Evolutionary conservation across 106 monocot genomes (phyloP).

Genomic region (Dendrobium catenatum): DNA sequence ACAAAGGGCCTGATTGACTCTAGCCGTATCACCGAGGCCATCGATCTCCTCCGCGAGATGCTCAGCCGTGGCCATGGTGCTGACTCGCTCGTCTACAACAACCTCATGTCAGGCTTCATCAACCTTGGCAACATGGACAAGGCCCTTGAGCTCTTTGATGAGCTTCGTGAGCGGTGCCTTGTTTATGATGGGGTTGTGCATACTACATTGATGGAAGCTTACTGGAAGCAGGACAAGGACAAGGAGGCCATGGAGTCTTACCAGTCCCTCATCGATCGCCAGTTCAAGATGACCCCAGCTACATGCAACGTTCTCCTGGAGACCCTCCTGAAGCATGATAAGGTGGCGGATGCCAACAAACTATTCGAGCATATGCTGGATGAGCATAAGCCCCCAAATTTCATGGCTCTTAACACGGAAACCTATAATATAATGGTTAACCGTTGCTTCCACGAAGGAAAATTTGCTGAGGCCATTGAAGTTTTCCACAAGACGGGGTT

Average conservation of each 20-base stretch:
- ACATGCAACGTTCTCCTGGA: constrained; percentile 72
- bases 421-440: constrained; percentile 96
- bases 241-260: constrained; percentile 96
- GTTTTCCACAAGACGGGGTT: constrained; percentile 60
- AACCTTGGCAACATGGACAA: constrained; percentile 66
- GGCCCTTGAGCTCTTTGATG: constrained; percentile 78
- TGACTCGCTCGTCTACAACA: constrained; percentile 91
- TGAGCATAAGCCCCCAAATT: constrained; percentile 55
- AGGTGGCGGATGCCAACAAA: constrained; percentile 51
- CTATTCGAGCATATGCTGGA: constrained; percentile 69
- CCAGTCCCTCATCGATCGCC: constrained; percentile 60
- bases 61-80: constrained; percentile 74
- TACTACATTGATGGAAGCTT: constrained; percentile 75
- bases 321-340: constrained; percentile 62
- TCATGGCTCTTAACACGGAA: constrained; percentile 57
- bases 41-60: constrained; percentile 86
- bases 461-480: constrained; percentile 64
- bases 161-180: constrained; percentile 65
- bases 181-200: constrained; percentile 94
- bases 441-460: constrained; percentile 59
- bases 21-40: constrained; percentile 60
- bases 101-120: constrained; percentile 75
- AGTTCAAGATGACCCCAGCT: constrained; percentile 76
- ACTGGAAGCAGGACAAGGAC: constrained; percentile 74
- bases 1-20: constrained; percentile 84